Base-by-base conservation (phyloP, 1,139 yeast genomes). In the Saccharomyces hybrid region DNA sequence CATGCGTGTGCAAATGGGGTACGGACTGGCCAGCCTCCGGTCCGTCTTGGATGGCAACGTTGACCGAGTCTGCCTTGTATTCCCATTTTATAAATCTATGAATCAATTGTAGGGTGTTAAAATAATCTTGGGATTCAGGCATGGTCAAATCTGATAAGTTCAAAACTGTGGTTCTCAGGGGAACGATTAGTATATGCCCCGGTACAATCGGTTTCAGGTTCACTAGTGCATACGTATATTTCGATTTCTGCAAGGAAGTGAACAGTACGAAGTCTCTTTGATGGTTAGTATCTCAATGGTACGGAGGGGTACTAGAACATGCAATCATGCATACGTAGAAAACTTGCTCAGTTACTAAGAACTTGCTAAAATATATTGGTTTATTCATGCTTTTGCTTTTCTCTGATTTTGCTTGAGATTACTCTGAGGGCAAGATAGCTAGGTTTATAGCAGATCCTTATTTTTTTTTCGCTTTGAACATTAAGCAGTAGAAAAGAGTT, bases 1-100 rank as follows among this genome's bases (percentile, higher is more conserved):
- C 73, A 69, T 93, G 99, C 32, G 97, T 86, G 69, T 93, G 99
- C 28, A 93, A 77, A 70, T 93, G 99, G 2, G 97, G 96, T 1
- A 93, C 84, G 16, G 93, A 82, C 68, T 93, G 99, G 3, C 99
- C 99, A 1, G 97, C 93, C 54, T 88, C 89, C 0, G 93, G 88
- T 0, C 99, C 99, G 68, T 93, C 99, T 68, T 93, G 99, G 56
- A 93, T 88, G 14, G 97, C 90, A 31, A 93, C 79, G 66, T 93
- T 93, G 57, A 89, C 70, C 0, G 96, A 75, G 62, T 90, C 95
- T 0, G 97, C 95, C 49, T 82, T 77, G 68, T 85, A 90, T 14
- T 77, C 73, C 56, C 76, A 67, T 59, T 78, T 82, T 30, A 93
- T 83, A 60, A 88, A 86, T 55, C 73, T 71, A 58, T 89, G 84